Base-by-base conservation (phyloP, 2,329 filamentous ascomycete genomes). In the Aureobasidium zeae region DNA sequence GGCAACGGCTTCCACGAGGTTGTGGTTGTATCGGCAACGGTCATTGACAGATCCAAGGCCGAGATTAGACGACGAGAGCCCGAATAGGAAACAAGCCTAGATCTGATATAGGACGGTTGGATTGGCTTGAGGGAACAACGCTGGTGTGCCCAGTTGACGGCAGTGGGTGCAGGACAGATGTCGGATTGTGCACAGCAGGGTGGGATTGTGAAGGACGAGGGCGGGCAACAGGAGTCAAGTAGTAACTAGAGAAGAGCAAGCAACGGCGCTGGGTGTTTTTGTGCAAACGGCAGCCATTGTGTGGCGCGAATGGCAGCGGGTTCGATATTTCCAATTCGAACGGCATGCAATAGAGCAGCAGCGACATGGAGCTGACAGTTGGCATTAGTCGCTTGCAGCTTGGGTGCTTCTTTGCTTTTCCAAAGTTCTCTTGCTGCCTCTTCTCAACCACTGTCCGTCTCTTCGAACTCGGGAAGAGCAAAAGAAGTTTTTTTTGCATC, bases 1-100 rank as follows among this genome's bases (percentile, higher is more conserved):
- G 24, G 15, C 30, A 43, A 43, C 39, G 39, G n/a, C 10, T 21
- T 34, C 39, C 39, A 43, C 39, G 38, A 42, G 38, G 38, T 20
- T 24, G 22, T 22, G 29, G 21, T 11, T 17, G 12, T n/a, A 33
- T 43, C 30, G 39, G 2, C 30, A 43, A 34, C 39, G 39, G 30
- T 15, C 33, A 34, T 42, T 31, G 30, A 15, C 39, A 43, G 4
- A 28, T n/a, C 15, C 1, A 16, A n/a, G 37, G 39, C 30, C 39
- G 39, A 43, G 39, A 43, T 30, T 33, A 25, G 12, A 9, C 19
- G n/a, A 10, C 5, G 16, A 4, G 10, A 12, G 12, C 39, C 39
- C 21, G 11, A 43, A 26, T 33, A 13, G 39, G 39, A 43, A 33
- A 15, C 24, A 17, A 32, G 39, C 16, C 5, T 20, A 15, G 30